phyloP scores from a whole-genome alignment of 208 protist species.

The Spongospora subterranea region DNA sequence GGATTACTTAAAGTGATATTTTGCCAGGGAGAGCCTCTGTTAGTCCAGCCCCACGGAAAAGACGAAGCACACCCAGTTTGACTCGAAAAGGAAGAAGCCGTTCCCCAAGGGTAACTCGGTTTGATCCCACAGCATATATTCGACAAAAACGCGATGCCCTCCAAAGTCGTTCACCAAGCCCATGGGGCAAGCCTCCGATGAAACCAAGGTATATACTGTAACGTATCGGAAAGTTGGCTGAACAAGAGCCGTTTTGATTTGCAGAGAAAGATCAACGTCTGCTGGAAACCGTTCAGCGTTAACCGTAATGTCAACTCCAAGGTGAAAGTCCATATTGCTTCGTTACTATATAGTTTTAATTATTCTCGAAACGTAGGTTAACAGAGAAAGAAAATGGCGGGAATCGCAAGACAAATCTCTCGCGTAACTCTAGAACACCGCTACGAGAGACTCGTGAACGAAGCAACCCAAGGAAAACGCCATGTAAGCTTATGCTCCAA shows the following conservation, averaged over 20 bases:
- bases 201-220: constrained; percentile 10
- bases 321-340: no score
- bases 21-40: no score
- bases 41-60: no score
- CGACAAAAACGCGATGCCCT: background rate
- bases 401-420: no score
- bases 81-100: background rate
- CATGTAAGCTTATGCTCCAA: background rate
- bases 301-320: background rate
- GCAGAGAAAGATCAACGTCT: background rate
- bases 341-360: no score
- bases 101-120: constrained; percentile 16
- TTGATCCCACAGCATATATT: constrained; percentile 42
- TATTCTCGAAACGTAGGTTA: no score
- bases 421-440: no score
- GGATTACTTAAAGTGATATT: no score
- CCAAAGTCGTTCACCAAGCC: constrained; percentile 26
- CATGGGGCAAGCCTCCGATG: constrained; percentile 6
- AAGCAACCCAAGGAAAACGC: background rate
- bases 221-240: background rate
- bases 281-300: background rate
- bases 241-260: background rate
- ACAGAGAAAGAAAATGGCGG: no score
- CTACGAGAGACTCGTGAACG: no score
- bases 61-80: background rate